Percentiles rank a stretch among this genome's conserved stretches.
phyloP scores from a whole-genome alignment of 2,329 filamentous ascomycete species.

The Lachnellula arida region DNA sequence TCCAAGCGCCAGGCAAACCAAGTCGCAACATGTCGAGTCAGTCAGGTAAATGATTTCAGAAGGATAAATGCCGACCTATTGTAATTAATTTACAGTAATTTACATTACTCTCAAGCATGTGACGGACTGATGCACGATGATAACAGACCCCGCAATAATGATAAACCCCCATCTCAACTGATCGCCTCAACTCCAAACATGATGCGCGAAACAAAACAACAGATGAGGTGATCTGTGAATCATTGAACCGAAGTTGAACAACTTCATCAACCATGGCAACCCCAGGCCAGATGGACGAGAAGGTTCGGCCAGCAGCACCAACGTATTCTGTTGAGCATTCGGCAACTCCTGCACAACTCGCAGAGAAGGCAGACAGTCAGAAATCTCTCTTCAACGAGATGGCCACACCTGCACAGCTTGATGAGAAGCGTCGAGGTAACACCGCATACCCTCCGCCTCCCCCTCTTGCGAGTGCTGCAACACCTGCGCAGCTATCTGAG shows the following conservation, averaged over 20 bases:
- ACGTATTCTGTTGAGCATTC: not conserved
- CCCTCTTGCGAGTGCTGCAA: slow-evolving; percentile 5
- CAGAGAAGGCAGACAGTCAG: slow-evolving; percentile 15
- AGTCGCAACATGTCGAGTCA: no score
- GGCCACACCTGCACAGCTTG: slow-evolving; percentile 18
- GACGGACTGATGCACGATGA: not conserved
- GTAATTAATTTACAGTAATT: no score
- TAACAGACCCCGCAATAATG: not conserved
- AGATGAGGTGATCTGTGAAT: not conserved
- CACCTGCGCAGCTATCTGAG: slow-evolving; percentile 15
- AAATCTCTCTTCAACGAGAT: not conserved
- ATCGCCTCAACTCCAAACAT: not conserved
- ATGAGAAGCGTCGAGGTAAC: slow-evolving; percentile 16
- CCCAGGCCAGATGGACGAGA: slow-evolving; percentile 10
- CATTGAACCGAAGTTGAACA: not conserved
- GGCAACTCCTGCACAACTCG: slow-evolving; percentile 19
- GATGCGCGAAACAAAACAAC: not conserved
- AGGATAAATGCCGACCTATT: no score
- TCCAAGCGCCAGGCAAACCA: no score
- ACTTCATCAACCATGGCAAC: slow-evolving; percentile 5
- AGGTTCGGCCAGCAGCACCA: not conserved
- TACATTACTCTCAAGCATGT: no score
- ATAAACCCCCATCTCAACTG: not conserved
- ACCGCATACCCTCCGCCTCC: not conserved
- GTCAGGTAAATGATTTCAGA: no score